Percentiles rank a stretch among this genome's conserved stretches.
phyloP scores from a whole-genome alignment of 23 red algal species.

The Gracilaria gracilis region DNA sequence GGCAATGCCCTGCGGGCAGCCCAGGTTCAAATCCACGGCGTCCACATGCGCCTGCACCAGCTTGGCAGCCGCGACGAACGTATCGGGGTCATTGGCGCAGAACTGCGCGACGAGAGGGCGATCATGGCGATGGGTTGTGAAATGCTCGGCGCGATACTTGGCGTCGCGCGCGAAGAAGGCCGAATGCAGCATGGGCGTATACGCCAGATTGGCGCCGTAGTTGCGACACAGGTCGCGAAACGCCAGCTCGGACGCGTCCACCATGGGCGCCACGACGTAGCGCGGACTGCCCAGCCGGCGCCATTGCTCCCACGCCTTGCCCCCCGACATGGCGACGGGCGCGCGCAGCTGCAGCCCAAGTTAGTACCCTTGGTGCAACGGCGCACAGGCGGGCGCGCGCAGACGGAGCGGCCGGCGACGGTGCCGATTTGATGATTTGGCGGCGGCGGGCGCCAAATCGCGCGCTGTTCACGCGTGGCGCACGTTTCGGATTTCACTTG shows the following conservation, averaged over 20 bases:
- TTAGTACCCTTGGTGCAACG: too few relatives aligned
- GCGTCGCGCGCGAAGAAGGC: slow-evolving; percentile 56
- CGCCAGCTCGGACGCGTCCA: slow-evolving; percentile 94
- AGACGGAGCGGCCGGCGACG: too few relatives aligned
- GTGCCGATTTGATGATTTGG: too few relatives aligned
- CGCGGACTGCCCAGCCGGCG: slow-evolving; percentile 69
- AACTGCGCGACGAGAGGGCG: slow-evolving; percentile 94
- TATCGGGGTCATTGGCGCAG: slow-evolving; percentile 80
- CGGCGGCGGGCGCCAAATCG: too few relatives aligned
- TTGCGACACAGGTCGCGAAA: slow-evolving; percentile 86
- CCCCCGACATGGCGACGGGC: background rate
- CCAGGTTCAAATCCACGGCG: slow-evolving; percentile 93
- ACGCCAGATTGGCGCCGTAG: slow-evolving; percentile 86
- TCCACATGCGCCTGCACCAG: slow-evolving; percentile 76
- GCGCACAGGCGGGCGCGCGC: too few relatives aligned
- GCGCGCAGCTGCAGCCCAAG: too few relatives aligned
- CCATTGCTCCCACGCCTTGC: slow-evolving; percentile 75
- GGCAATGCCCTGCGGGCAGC: slow-evolving; percentile 98
- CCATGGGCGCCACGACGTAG: slow-evolving; percentile 94
- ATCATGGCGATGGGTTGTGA: slow-evolving; percentile 77
- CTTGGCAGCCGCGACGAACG: slow-evolving; percentile 75
- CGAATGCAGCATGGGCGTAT: slow-evolving; percentile 97
- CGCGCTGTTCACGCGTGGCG: too few relatives aligned
- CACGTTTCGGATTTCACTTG: too few relatives aligned
- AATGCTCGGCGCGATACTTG: slow-evolving; percentile 78